Evolutionary conservation across 495 filamentous ascomycete genomes (phyloP).

Genomic region (Aspergillus sclerotiicarbonarius): DNA sequence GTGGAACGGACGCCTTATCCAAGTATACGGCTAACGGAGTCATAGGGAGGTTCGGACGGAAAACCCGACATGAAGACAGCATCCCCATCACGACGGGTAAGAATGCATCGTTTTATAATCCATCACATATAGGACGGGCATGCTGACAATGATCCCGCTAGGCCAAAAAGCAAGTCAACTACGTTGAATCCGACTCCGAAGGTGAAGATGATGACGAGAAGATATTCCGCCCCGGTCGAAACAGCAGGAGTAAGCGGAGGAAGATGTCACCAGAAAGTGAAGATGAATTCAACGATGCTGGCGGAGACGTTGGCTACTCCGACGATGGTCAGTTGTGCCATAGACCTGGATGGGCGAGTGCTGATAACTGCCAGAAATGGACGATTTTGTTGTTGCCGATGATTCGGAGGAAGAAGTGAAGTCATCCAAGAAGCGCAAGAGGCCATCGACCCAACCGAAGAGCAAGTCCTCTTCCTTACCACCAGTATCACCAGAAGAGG

Average conservation of each 20-base stretch:
- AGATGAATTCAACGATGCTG: conserved; percentile 67
- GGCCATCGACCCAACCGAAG: conserved; percentile 47
- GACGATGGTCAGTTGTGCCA: conserved; percentile 56
- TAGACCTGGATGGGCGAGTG: not conserved
- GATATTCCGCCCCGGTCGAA: conserved; percentile 44
- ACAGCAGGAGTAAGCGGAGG: conserved; percentile 48
- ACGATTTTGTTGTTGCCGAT: conserved; percentile 79
- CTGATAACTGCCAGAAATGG: conserved; percentile 59
- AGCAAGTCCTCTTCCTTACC: conserved; percentile 57
- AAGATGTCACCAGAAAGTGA: conserved; percentile 55
- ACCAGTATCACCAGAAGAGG: conserved; percentile 46
- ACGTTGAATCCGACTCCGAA: conserved; percentile 51
- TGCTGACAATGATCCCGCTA: conserved; percentile 15
- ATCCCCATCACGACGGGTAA: conserved; percentile 50
- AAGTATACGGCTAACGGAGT: not conserved
- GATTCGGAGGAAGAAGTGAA: conserved; percentile 75
- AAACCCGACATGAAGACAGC: conserved; percentile 23
- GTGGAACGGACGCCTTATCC: not conserved
- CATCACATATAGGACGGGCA: not conserved
- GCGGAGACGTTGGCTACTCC: conserved; percentile 47
- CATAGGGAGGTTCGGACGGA: conserved; percentile 19
- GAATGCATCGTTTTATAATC: not conserved
- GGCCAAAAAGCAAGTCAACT: conserved; percentile 48
- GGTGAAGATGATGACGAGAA: conserved; percentile 56
- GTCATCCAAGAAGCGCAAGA: conserved; percentile 70